Conservation (phyloP, 2,329 filamentous ascomycete genomes). For the Aureobasidium leucospermi region DNA sequence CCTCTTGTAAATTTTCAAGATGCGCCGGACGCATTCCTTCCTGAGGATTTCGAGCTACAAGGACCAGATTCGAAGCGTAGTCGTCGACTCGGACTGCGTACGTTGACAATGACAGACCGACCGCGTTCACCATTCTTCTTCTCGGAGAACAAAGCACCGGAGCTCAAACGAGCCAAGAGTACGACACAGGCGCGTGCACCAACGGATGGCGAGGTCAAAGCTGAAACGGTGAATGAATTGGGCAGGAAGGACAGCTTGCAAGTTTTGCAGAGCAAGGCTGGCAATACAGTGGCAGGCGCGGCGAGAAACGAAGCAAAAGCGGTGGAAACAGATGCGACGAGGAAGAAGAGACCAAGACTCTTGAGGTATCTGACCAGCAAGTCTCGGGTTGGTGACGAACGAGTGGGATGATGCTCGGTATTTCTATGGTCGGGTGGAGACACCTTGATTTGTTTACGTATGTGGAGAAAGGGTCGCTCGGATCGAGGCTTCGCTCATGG, state of each 20-base stretch:
- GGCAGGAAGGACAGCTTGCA: conserved; percentile 5
- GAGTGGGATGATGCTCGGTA: background rate
- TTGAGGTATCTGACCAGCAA: conserved; percentile 10
- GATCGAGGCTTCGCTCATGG: background rate
- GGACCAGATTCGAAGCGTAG: conserved; percentile 14
- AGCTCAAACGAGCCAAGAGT: conserved; percentile 13
- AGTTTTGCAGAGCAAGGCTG: background rate
- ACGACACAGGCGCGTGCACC: background rate
- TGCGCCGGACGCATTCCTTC: conserved; percentile 40
- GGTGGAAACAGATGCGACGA: conserved; percentile 26
- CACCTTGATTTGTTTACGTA: conserved; percentile 8
- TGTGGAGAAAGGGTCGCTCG: conserved; percentile 4
- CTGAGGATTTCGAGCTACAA: conserved; percentile 40
- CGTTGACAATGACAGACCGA: conserved; percentile 16
- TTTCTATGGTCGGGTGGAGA: conserved; percentile 8
- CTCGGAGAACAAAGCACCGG: conserved; percentile 12
- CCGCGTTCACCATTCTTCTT: conserved; percentile 16
- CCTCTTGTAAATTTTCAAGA: conserved; percentile 40
- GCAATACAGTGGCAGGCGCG: conserved; percentile 4
- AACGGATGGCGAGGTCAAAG: background rate
- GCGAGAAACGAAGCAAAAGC: conserved; percentile 23
- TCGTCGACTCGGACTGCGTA: conserved; percentile 12
- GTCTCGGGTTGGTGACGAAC: conserved; percentile 8
- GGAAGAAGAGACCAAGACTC: conserved; percentile 26
- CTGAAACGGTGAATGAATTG: background rate